A percentile compares a stretch with the other conserved stretches of the same genome.
Conservation (phyloP, 2,329 filamentous ascomycete species). For the Venturiaceae sp. region DNA sequence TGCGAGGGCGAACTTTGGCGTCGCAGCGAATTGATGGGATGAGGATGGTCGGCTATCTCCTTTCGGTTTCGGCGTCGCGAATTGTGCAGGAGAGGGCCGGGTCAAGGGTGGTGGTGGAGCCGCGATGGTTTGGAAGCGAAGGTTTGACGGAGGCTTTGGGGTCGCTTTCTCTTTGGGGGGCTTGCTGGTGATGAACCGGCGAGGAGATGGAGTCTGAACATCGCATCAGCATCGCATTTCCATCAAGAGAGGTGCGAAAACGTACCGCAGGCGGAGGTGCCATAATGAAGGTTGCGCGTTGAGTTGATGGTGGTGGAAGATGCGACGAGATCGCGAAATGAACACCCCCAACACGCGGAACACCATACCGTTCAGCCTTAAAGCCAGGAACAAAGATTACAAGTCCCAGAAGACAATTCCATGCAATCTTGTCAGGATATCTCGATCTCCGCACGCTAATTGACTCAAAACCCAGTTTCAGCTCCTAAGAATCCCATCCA, state of each 20-base stretch:
- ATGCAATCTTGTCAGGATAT: background rate
- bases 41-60: background rate
- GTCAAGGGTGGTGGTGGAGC: background rate
- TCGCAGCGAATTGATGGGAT: constrained; percentile 1
- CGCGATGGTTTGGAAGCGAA: background rate
- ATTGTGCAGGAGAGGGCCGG: background rate
- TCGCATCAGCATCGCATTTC: background rate
- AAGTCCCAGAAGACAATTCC: no score
- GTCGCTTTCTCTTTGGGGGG: background rate
- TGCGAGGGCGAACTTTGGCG: constrained; percentile 1
- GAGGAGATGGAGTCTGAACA: constrained; percentile 3
- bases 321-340: background rate
- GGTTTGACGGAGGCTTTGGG: background rate
- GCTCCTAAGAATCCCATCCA: background rate
- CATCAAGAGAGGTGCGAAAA: background rate
- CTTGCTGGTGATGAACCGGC: constrained; percentile 3
- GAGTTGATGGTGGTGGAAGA: background rate
- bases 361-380: background rate
- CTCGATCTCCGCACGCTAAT: background rate
- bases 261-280: background rate
- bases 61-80: background rate
- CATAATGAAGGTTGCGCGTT: background rate
- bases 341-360: background rate
- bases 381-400: no score
- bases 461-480: background rate